Evolutionary conservation across 2,329 filamentous ascomycete species (phyloP).

Genomic region (Didymella arachidicola): DNA sequence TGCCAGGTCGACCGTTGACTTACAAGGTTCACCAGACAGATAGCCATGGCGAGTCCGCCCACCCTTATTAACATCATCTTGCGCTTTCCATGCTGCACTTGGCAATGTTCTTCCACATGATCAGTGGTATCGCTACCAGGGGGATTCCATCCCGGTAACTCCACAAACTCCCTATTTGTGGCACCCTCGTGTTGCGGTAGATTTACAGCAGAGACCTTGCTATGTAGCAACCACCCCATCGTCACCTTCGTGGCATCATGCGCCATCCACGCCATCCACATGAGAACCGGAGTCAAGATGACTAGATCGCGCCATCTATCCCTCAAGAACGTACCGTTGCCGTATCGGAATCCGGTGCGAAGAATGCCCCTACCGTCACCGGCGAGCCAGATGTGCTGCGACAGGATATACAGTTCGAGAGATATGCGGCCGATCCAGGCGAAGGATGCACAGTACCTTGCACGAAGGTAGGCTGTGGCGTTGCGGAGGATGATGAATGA

Average conservation of each 20-base stretch:
- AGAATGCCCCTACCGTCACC: constrained; percentile 65
- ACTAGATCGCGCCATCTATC: constrained; percentile 50
- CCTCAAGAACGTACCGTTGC: constrained; percentile 33
- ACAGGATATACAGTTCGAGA: constrained; percentile 67
- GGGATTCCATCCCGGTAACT: constrained; percentile 16
- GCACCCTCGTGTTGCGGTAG: background rate
- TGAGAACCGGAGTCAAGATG: constrained; percentile 54
- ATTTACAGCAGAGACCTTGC: background rate
- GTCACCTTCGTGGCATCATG: constrained; percentile 50
- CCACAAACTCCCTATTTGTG: background rate
- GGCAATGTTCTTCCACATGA: background rate
- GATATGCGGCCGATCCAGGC: constrained; percentile 65
- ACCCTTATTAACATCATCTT: constrained; percentile 2
- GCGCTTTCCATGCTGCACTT: background rate
- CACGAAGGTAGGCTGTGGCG: constrained; percentile 52
- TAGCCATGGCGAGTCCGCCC: background rate
- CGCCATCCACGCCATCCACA: constrained; percentile 53
- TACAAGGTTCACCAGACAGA: constrained; percentile 11
- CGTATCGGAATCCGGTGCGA: constrained; percentile 44
- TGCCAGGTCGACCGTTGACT: background rate
- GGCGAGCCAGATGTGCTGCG: constrained; percentile 69
- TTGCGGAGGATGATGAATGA: constrained; percentile 64
- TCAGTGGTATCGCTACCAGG: background rate
- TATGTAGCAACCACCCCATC: constrained; percentile 48
- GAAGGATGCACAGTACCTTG: constrained; percentile 57